Evolutionary conservation across 805 yeast genomes (phyloP).

Genomic region (Sugiyamaella valdiviana): DNA sequence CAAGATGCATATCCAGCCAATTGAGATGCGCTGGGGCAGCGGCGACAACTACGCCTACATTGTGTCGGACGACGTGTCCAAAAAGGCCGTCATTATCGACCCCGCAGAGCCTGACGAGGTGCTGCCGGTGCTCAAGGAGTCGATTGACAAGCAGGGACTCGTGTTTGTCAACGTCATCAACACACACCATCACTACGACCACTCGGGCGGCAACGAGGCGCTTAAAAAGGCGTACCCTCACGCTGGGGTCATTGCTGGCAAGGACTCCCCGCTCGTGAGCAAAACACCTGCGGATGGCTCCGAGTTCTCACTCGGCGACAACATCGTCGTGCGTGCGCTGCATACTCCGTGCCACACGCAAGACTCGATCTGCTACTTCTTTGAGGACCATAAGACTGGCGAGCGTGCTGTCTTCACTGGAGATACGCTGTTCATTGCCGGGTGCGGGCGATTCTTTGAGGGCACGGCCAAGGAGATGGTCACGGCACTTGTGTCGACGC

Average conservation of each 20-base stretch:
- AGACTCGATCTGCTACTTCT: constrained; percentile 88
- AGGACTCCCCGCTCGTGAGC: constrained; percentile 67
- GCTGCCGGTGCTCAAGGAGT: constrained; percentile 39
- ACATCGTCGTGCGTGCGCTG: constrained; percentile 64
- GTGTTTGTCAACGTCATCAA: constrained; percentile 65
- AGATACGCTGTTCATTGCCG: constrained; percentile 88
- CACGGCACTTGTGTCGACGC: constrained; percentile 49
- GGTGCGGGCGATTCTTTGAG: constrained; percentile 96
- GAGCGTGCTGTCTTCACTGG: constrained; percentile 86
- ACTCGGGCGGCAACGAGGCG: constrained; percentile 74
- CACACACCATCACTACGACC: constrained; percentile 96
- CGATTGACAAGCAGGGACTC: constrained; percentile 42
- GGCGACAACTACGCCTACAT: constrained; percentile 91
- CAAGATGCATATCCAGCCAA: constrained; percentile 68
- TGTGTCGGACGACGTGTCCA: constrained; percentile 58
- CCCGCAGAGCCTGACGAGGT: constrained; percentile 85
- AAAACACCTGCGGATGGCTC: constrained; percentile 64
- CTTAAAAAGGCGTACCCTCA: constrained; percentile 32
- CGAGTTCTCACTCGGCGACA: constrained; percentile 54
- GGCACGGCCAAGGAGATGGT: constrained; percentile 83
- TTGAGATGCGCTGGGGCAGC: constrained; percentile 92
- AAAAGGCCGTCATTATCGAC: constrained; percentile 77
- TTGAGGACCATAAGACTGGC: constrained; percentile 53
- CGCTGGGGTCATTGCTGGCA: constrained; percentile 75
- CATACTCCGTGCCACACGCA: constrained; percentile 98